Evolutionary conservation across 2,329 filamentous ascomycete genomes (phyloP).

Genomic region (Aspergillus brasiliensis): DNA sequence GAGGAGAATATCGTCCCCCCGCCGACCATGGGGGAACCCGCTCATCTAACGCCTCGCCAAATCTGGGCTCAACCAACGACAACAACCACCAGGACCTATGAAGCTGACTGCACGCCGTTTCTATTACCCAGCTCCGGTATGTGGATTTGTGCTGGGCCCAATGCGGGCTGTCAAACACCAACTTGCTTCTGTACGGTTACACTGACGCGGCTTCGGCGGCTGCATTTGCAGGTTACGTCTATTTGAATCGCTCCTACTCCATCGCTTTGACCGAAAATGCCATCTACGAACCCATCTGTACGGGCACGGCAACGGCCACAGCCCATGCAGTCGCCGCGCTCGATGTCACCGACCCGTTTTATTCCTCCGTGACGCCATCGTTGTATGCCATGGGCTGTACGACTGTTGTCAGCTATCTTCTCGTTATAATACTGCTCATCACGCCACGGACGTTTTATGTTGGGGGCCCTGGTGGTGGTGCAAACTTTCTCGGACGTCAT

Average conservation of each 20-base stretch:
- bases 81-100: conserved; percentile 38
- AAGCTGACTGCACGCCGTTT: conserved; percentile 62
- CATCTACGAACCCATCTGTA: conserved; percentile 54
- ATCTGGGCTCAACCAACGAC: conserved; percentile 44
- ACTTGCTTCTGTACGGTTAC: background rate
- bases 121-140: conserved; percentile 61
- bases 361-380: conserved; percentile 88
- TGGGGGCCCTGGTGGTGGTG: conserved; percentile 65
- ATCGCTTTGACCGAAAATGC: conserved; percentile 52
- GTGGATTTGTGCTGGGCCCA: conserved; percentile 15
- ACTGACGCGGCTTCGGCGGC: conserved; percentile 9
- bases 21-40: conserved; percentile 37
- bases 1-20: background rate
- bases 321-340: conserved; percentile 55
- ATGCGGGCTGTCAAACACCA: background rate
- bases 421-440: conserved; percentile 91
- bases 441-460: conserved; percentile 93
- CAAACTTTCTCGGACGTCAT: conserved; percentile 76
- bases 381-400: conserved; percentile 90
- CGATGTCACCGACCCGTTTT: conserved; percentile 83
- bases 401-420: conserved; percentile 86
- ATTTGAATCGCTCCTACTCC: conserved; percentile 44
- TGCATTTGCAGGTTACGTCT: conserved; percentile 39
- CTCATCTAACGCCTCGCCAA: conserved; percentile 40
- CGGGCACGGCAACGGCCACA: conserved; percentile 36